Conservation (phyloP, 257 asterid genomes). For the Perilla frutescens region DNA sequence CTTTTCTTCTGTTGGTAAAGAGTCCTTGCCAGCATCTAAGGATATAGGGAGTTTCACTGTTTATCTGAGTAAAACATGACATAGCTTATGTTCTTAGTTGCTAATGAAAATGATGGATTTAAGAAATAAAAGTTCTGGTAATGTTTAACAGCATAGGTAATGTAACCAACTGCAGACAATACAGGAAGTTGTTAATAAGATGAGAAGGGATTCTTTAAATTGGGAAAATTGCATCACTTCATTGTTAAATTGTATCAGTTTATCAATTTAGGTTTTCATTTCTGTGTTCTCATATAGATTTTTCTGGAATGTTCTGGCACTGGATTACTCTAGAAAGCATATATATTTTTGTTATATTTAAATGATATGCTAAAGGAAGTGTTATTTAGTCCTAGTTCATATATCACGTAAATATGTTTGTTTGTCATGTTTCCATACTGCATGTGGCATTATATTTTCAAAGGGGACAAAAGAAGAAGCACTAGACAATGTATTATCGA, state of each 20-base stretch:
- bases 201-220: background rate
- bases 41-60: background rate
- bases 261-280: background rate
- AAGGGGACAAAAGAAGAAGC: background rate
- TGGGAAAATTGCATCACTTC: background rate
- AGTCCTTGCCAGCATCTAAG: background rate
- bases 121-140: background rate
- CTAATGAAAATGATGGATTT: background rate
- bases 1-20: conserved; percentile 6
- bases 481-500: background rate
- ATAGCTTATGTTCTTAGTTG: background rate
- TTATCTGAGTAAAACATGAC: background rate
- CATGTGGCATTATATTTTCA: background rate
- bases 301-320: background rate
- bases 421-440: background rate
- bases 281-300: background rate
- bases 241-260: background rate
- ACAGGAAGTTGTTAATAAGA: background rate
- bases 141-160: background rate
- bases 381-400: background rate
- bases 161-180: background rate
- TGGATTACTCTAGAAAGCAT: background rate
- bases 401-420: background rate
- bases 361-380: background rate
- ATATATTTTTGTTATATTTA: background rate